These are phyloP conservation scores for Dissophora globulifera DNA, from an alignment of 192 early-diverging fungal genomes.

Conservation along the genomic window DNA sequence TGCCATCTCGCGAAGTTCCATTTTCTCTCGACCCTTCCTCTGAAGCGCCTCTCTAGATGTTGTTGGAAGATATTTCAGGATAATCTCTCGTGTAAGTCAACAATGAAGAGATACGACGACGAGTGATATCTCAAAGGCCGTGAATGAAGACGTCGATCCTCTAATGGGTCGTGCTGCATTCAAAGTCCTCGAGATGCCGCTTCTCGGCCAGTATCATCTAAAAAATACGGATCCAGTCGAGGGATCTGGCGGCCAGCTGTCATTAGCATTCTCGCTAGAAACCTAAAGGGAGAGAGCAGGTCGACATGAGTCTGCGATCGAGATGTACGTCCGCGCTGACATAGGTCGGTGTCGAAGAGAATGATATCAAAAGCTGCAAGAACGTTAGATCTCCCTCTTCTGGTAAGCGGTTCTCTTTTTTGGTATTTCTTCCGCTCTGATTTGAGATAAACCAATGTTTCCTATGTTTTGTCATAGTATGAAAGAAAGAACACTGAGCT, in stretches of 20 bases:
- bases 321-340: conserved; percentile 5
- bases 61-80: neutral
- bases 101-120: neutral
- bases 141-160: neutral
- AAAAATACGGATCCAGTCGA: conserved; percentile 2
- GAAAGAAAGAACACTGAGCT: conserved; percentile 17
- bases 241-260: conserved; percentile 5
- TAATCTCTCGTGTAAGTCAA: neutral
- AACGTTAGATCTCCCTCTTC: no score
- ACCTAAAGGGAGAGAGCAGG: conserved; percentile 5
- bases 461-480: conserved; percentile 13
- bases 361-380: neutral
- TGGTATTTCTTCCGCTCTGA: conserved; percentile 6
- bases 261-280: conserved; percentile 1
- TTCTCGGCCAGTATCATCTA: neutral
- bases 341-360: neutral
- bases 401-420: conserved; percentile 14
- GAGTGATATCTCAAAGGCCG: neutral
- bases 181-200: conserved; percentile 5
- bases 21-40: neutral
- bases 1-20: conserved; percentile 2
- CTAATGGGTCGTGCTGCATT: conserved; percentile 1
- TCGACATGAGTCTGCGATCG: conserved; percentile 2
- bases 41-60: neutral
- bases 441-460: conserved; percentile 17